phyloP scores from a whole-genome alignment of 768 basidiomycete genomes.

The Crassisporium funariophilum region DNA sequence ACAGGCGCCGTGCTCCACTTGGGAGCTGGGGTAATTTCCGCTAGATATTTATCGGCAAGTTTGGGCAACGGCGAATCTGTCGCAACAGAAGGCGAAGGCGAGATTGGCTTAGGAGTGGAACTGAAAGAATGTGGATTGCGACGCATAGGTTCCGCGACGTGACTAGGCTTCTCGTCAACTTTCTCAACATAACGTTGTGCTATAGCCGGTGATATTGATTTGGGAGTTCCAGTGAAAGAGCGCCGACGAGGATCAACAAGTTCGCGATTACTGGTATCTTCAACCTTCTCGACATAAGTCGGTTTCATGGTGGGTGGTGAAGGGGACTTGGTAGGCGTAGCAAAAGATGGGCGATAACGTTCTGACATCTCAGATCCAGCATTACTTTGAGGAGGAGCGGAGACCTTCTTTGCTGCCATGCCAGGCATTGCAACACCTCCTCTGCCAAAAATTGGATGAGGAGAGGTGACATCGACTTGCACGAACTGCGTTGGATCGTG shows the following conservation, averaged over 20 bases:
- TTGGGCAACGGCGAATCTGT: conserved; percentile 14
- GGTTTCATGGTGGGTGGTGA: conserved; percentile 7
- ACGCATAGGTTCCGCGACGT: neutral
- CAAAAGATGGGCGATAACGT: conserved; percentile 23
- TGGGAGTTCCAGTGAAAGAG: conserved; percentile 15
- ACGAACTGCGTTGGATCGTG: conserved; percentile 68
- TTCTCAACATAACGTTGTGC: conserved; percentile 10
- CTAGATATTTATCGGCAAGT: conserved; percentile 9
- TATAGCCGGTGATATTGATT: conserved; percentile 6
- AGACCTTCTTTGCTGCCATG: conserved; percentile 40
- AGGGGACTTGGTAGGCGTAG: conserved; percentile 8
- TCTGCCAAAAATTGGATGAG: conserved; percentile 78
- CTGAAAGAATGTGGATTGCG: conserved; percentile 1
- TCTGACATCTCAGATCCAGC: conserved; percentile 25
- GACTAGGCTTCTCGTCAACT: conserved; percentile 2
- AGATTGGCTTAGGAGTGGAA: conserved; percentile 4
- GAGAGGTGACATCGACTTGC: conserved; percentile 52
- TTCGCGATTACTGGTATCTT: conserved; percentile 3
- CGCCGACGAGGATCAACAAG: conserved; percentile 4
- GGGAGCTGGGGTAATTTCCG: conserved; percentile 7
- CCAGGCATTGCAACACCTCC: conserved; percentile 80
- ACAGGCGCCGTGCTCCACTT: conserved; percentile 12
- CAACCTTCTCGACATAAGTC: conserved; percentile 2
- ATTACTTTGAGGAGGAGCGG: conserved; percentile 6
- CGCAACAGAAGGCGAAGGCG: neutral